Evolutionary conservation across 805 yeast species (phyloP), one percentile per base, ranked within the genome.

Genomic region (Candida coleopterorum): DNA sequence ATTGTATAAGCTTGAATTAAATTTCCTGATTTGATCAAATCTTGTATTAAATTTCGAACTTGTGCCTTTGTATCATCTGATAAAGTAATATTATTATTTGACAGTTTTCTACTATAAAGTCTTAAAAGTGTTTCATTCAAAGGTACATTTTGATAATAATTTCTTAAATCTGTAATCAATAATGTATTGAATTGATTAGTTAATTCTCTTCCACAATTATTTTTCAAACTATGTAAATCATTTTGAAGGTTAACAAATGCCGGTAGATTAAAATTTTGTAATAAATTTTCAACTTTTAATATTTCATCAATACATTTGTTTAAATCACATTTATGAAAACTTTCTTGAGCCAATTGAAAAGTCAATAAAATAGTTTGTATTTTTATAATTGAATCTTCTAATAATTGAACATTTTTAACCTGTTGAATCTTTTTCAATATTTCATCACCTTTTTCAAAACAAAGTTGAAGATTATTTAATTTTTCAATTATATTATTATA

Each of bases 181-280:
- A 70, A 48, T 17, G 73, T 72, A 6, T 72, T 64, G 49, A 89
- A 79, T 30, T 75, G 61, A 17, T 71, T 63, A 6, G 80, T 74
- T 46, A 79, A 83, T n/a, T 79, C 75, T 25, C 72, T 74, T 11
- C 93, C 89, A 34, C 86, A 80, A 29, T 74, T 78, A n/a, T 68
- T 60, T 34, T 81, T 73, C 47, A 87, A 58, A 18, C 62, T 68
- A 10, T 70, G 62, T 23, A 88, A 59, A 28, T 73, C 68, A 32
- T 75, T 77, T 34, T 75, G 68, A 11, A 81, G 53, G 23, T 68
- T 60, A 4, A 55, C 47, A 18, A 81, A 56, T 3, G 81, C 85
- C 1, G 74, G 72, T 15, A 81, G 55, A 4, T 52, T 48, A 44
- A 12, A 40, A 34, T 4, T 55, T n/a, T 58, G 55, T 0, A 86